Percentiles rank a stretch among this genome's conserved stretches.
Conservation (phyloP, 345 rosid species). For the Rhodamnia rubescens region DNA sequence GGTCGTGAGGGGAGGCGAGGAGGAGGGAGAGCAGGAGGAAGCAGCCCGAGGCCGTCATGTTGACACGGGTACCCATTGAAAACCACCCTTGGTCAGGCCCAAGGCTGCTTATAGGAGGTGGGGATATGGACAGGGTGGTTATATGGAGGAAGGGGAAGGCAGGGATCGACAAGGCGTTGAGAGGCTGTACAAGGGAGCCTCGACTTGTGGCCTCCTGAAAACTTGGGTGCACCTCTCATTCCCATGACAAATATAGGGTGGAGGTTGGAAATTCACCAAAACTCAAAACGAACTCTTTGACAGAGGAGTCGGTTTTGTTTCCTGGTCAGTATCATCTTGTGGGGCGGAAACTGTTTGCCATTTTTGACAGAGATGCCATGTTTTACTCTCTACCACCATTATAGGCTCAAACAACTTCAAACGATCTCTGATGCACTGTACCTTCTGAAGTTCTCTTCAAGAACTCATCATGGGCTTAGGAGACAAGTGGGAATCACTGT, state of each 20-base stretch:
- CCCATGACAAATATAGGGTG: conserved; percentile 1
- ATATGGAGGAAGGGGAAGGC: conserved; percentile 2
- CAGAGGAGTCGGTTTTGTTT: neutral
- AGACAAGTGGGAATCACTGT: neutral
- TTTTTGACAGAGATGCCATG: neutral
- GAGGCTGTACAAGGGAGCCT: neutral
- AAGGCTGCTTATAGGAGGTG: conserved; percentile 51
- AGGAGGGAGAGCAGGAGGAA: conserved; percentile 14
- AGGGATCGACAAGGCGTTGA: neutral
- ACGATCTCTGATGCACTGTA: neutral
- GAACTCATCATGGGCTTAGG: neutral
- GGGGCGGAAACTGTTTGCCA: neutral
- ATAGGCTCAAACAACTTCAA: neutral
- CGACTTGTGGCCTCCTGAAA: conserved; percentile 1
- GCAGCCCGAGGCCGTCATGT: conserved; percentile 45
- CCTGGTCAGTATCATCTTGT: neutral
- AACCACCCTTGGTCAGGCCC: conserved; percentile 60
- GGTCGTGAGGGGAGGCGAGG: conserved; percentile 4
- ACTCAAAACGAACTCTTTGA: neutral
- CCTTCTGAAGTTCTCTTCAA: neutral
- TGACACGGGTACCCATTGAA: conserved; percentile 23
- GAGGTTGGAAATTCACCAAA: neutral
- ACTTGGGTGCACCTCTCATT: neutral
- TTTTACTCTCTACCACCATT: neutral
- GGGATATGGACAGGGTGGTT: conserved; percentile 1